A percentile compares a stretch with the other conserved stretches of the same genome.
These are phyloP conservation scores for Neotropicomus parvogracilis DNA, from an alignment of 1,284 basidiomycete genomes.

Conservation along the genomic window DNA sequence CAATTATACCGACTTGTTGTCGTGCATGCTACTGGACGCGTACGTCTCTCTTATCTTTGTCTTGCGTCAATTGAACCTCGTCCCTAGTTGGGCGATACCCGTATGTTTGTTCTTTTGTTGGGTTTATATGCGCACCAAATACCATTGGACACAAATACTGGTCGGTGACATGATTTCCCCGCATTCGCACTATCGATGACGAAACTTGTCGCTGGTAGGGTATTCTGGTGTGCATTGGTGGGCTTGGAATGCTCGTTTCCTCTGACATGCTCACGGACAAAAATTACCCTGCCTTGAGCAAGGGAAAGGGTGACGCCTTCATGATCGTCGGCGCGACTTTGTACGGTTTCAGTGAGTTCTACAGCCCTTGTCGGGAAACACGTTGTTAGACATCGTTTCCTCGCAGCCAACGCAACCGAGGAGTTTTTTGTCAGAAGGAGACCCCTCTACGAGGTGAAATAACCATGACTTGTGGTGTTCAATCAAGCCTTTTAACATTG, in stretches of 20 bases:
- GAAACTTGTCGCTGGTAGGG: constrained; percentile 43
- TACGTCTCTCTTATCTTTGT: constrained; percentile 35
- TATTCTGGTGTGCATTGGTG: constrained; percentile 67
- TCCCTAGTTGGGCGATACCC: constrained; percentile 75
- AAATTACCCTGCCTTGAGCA: constrained; percentile 59
- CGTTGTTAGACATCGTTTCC: not conserved
- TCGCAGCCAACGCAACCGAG: constrained; percentile 76
- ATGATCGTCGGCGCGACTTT: constrained; percentile 83
- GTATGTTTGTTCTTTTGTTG: constrained; percentile 79
- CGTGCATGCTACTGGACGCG: constrained; percentile 85
- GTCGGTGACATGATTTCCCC: constrained; percentile 37
- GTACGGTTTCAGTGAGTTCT: constrained; percentile 73
- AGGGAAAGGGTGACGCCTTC: constrained; percentile 78
- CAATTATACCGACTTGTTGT: constrained; percentile 80
- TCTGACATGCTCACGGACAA: constrained; percentile 71
- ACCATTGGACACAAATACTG: constrained; percentile 78
- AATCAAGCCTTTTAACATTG: not conserved
- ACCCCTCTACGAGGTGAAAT: constrained; percentile 70
- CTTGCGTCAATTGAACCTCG: constrained; percentile 9
- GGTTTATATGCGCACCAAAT: constrained; percentile 75
- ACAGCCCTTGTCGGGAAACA: not conserved
- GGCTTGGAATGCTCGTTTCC: constrained; percentile 72
- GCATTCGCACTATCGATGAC: not conserved
- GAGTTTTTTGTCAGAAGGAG: constrained; percentile 78
- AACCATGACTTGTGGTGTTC: not conserved